Evolutionary conservation across 345 rosid genomes (phyloP).

Genomic region (Eucalyptus shirleyi): DNA sequence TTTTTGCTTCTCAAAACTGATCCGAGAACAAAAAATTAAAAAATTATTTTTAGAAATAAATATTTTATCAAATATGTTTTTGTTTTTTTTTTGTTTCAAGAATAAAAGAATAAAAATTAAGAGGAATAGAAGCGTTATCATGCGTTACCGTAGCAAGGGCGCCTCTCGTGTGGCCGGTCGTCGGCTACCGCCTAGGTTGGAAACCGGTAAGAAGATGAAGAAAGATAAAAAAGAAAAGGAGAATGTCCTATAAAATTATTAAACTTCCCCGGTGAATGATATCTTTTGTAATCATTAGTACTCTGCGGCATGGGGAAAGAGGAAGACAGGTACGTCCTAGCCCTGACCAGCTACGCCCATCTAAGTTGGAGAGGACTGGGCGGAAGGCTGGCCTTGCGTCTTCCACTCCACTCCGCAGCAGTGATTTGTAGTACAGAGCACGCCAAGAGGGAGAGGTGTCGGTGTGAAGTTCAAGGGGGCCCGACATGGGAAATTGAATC

Average conservation of each 20-base stretch:
- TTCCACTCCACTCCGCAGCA: not conserved
- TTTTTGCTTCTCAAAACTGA: no score
- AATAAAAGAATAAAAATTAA: no score
- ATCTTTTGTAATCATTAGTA: not conserved
- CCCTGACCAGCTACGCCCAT: not conserved
- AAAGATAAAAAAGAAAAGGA: no score
- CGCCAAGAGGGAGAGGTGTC: not conserved
- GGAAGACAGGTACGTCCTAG: not conserved
- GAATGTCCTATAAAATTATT: no score
- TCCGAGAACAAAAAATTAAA: no score
- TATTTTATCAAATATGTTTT: no score
- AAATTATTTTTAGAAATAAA: no score
- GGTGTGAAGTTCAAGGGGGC: not conserved
- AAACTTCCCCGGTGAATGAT: not conserved
- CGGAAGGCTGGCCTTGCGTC: not conserved
- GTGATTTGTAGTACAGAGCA: not conserved
- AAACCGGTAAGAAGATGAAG: no score
- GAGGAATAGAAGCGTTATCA: fast-evolving
- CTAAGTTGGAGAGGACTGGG: not conserved
- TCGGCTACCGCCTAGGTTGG: no score
- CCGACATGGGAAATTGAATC: not conserved
- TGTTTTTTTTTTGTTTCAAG: fast-evolving
- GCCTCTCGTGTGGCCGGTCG: no score
- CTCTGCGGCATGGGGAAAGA: not conserved
- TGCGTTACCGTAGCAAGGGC: no score